These are phyloP conservation scores for Triticum aestivum DNA, from an alignment of 176 grass and related monocot genomes.

Conservation along the genomic window DNA sequence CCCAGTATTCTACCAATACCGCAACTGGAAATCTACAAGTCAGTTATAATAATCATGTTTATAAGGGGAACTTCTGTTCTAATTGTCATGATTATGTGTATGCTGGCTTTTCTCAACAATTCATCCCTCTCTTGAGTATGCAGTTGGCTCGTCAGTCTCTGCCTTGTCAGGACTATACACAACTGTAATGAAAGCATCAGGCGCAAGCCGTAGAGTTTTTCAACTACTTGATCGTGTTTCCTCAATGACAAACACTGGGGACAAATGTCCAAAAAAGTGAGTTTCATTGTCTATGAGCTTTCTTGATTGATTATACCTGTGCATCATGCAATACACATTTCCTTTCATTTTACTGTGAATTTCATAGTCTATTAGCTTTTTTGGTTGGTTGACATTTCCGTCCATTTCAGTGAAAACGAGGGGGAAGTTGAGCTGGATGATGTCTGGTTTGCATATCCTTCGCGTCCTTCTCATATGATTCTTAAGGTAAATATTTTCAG, in stretches of 20 bases:
- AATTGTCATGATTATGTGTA: background rate
- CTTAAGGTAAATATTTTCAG: constrained; percentile 68
- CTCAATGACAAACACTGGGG: constrained; percentile 70
- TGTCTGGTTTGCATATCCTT: constrained; percentile 99
- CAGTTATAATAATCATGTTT: background rate
- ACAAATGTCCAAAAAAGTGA: constrained; percentile 68
- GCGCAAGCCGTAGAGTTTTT: constrained; percentile 95
- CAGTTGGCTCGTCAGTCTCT: constrained; percentile 92
- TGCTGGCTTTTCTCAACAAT: constrained; percentile 12
- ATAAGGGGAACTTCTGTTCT: background rate
- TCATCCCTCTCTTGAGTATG: constrained; percentile 18
- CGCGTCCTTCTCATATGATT: constrained; percentile 95
- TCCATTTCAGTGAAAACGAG: constrained; percentile 62
- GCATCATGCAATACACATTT: constrained; percentile 14
- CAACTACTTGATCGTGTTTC: constrained; percentile 86
- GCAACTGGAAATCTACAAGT: background rate
- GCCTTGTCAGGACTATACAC: constrained; percentile 90
- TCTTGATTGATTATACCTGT: constrained; percentile 23
- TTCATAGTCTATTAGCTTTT: background rate
- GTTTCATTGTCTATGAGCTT: constrained; percentile 29
- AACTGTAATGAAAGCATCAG: constrained; percentile 97
- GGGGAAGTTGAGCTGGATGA: constrained; percentile 88
- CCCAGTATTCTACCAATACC: background rate
- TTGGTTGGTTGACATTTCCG: constrained; percentile 7
- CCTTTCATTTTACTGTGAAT: constrained; percentile 38